These are phyloP conservation scores for Chaetoceros tenuissimus DNA, from an alignment of 108 stramenopile species.

Conservation along the genomic window DNA sequence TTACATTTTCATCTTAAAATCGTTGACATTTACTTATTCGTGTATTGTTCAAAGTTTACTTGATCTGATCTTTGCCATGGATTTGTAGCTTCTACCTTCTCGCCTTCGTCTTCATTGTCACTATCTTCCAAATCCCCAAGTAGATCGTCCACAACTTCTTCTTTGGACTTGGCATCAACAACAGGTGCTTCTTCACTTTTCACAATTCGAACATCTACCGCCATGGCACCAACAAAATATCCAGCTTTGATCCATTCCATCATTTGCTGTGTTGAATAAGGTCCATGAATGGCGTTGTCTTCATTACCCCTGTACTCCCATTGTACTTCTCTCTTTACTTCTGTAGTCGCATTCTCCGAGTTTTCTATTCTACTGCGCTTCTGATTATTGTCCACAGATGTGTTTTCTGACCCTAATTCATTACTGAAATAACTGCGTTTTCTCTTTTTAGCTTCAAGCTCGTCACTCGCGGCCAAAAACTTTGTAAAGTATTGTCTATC, in stretches of 20 bases:
- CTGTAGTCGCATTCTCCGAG: slow-evolving; percentile 1
- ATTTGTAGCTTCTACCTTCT: slow-evolving; percentile 16
- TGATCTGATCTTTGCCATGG: slow-evolving; percentile 1
- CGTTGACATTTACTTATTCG: no score
- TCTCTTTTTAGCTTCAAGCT: slow-evolving; percentile 14
- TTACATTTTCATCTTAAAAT: no score
- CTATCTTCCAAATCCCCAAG: slow-evolving; percentile 56
- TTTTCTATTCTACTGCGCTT: slow-evolving; percentile 7
- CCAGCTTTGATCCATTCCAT: slow-evolving; percentile 63
- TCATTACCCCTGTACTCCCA: slow-evolving; percentile 82
- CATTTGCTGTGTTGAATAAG: slow-evolving; percentile 76
- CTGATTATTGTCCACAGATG: slow-evolving; percentile 1
- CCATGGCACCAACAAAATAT: slow-evolving; percentile 71
- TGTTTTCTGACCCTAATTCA: slow-evolving; percentile 2
- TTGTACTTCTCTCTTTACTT: slow-evolving; percentile 10
- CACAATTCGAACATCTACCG: slow-evolving; percentile 62
- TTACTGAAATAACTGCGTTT: slow-evolving; percentile 22
- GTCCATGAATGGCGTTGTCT: slow-evolving; percentile 66
- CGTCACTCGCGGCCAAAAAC: background rate
- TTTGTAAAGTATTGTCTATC: slow-evolving; percentile 22
- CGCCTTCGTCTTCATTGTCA: slow-evolving; percentile 54
- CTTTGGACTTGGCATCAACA: slow-evolving; percentile 4
- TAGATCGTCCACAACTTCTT: slow-evolving; percentile 46
- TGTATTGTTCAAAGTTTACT: slow-evolving; percentile 9
- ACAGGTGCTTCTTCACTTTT: background rate